Evolutionary conservation across 208 protist genomes (phyloP).

Genomic region (Crithidia acanthocephali): DNA sequence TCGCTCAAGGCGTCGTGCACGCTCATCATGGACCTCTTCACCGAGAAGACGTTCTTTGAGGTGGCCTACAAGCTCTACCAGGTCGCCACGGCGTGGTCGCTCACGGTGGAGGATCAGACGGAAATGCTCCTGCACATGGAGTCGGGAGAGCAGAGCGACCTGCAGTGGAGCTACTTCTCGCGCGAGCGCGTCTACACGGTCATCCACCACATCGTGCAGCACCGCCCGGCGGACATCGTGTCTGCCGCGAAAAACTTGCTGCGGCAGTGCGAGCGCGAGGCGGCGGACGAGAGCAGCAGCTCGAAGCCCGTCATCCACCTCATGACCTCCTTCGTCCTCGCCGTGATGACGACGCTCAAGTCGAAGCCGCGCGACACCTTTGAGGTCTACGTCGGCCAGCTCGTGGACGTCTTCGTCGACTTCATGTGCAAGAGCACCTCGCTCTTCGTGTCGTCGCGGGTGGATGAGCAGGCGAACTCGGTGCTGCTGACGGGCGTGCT

Average conservation of each 20-base stretch:
- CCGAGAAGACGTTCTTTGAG: slow-evolving; percentile 55
- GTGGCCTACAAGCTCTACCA: slow-evolving; percentile 50
- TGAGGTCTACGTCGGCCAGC: slow-evolving; percentile 34
- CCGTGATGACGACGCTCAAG: slow-evolving; percentile 43
- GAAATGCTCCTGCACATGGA: slow-evolving; percentile 61
- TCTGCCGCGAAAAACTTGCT: slow-evolving; percentile 36
- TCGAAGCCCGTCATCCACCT: slow-evolving; percentile 46
- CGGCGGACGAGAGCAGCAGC: slow-evolving; percentile 9
- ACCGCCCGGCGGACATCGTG: slow-evolving; percentile 35
- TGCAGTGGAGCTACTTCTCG: slow-evolving; percentile 50
- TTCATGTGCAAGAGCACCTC: slow-evolving; percentile 31
- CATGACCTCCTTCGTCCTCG: slow-evolving; percentile 78
- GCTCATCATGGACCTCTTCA: slow-evolving; percentile 57
- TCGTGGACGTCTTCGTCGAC: slow-evolving; percentile 57
- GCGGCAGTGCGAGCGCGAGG: slow-evolving; percentile 38
- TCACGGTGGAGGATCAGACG: slow-evolving; percentile 64
- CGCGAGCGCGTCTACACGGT: slow-evolving; percentile 46
- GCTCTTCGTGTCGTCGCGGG: slow-evolving; percentile 14
- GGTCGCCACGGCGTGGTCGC: slow-evolving; percentile 49
- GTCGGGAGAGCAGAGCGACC: slow-evolving; percentile 37
- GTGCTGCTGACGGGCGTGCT: slow-evolving; percentile 76
- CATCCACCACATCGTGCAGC: slow-evolving; percentile 47
- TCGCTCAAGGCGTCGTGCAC: slow-evolving; percentile 66
- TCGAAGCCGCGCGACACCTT: slow-evolving; percentile 11
- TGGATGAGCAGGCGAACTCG: slow-evolving; percentile 42